Evolutionary conservation across 768 basidiomycete genomes (phyloP).

Genomic region (Hygrophorus russula): DNA sequence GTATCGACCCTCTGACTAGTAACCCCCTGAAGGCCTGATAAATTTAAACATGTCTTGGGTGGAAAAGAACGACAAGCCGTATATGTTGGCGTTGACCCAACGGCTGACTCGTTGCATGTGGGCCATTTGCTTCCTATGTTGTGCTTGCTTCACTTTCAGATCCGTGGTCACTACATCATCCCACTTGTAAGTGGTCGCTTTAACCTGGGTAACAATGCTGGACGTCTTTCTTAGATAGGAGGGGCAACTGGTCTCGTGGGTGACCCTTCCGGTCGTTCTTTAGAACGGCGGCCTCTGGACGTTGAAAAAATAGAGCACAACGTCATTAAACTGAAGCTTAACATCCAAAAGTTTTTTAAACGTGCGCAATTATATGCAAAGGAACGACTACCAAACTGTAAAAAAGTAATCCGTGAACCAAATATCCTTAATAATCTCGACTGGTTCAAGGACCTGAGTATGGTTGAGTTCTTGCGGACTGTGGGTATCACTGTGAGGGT

Average conservation of each 20-base stretch:
- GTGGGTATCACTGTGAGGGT: slow-evolving; percentile 77
- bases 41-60: slow-evolving; percentile 25
- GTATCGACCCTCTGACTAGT: background rate
- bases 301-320: slow-evolving; percentile 52
- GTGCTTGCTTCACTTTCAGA: slow-evolving; percentile 76
- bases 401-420: slow-evolving; percentile 14
- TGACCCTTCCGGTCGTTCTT: slow-evolving; percentile 84
- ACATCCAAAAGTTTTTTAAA: slow-evolving; percentile 64
- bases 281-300: slow-evolving; percentile 67
- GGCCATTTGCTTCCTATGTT: slow-evolving; percentile 90
- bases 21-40: slow-evolving; percentile 24
- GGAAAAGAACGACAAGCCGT: slow-evolving; percentile 34
- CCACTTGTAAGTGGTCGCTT: slow-evolving; percentile 55
- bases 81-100: slow-evolving; percentile 91
- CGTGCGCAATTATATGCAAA: slow-evolving; percentile 52
- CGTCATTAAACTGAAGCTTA: slow-evolving; percentile 45
- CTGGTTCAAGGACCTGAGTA: slow-evolving; percentile 65
- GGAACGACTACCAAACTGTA: slow-evolving; percentile 17
- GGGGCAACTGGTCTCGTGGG: slow-evolving; percentile 95
- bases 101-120: slow-evolving; percentile 81
- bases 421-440: slow-evolving; percentile 39
- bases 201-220: background rate
- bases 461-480: slow-evolving; percentile 76
- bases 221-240: slow-evolving; percentile 54
- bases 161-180: slow-evolving; percentile 74